Evolutionary conservation across 441 rosid species (phyloP).

Genomic region (Viola pubescens): DNA sequence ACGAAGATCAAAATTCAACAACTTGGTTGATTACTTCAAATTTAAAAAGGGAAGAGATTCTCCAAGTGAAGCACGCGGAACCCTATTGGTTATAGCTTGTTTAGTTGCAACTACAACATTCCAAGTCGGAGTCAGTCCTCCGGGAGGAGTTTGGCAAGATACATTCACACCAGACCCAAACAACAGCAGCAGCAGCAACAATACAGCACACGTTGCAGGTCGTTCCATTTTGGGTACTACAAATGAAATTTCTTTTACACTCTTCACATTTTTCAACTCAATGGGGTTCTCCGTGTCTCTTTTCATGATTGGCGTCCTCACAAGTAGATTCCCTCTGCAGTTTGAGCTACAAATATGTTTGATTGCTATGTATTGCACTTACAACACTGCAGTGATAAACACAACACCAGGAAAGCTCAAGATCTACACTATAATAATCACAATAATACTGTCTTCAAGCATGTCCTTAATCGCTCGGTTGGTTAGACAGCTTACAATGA

Average conservation of each 20-base stretch:
- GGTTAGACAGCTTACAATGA: background rate
- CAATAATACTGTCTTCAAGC: background rate
- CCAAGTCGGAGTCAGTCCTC: constrained; percentile 1
- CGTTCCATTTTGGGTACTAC: constrained; percentile 29
- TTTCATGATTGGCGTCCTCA: constrained; percentile 33
- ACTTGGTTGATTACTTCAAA: constrained; percentile 34
- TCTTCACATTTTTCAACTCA: constrained; percentile 34
- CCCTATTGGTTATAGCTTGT: constrained; percentile 1
- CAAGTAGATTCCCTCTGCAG: constrained; percentile 14
- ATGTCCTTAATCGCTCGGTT: background rate
- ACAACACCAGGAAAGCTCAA: constrained; percentile 22
- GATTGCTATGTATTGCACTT: constrained; percentile 20
- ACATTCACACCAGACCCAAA: constrained; percentile 8
- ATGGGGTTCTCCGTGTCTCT: constrained; percentile 33
- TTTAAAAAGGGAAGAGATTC: constrained; percentile 40
- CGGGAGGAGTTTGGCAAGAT: constrained; percentile 51
- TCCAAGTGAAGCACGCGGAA: constrained; percentile 23
- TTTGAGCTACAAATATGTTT: constrained; percentile 29
- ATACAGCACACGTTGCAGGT: constrained; percentile 28
- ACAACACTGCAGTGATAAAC: constrained; percentile 23
- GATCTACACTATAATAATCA: constrained; percentile 12
- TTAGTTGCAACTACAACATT: constrained; percentile 6
- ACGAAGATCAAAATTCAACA: constrained; percentile 12
- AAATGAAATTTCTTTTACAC: constrained; percentile 13
- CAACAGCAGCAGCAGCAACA: constrained; percentile 9